phyloP scores from a whole-genome alignment of 805 yeast species.

The Schwanniomyces sp. region DNA sequence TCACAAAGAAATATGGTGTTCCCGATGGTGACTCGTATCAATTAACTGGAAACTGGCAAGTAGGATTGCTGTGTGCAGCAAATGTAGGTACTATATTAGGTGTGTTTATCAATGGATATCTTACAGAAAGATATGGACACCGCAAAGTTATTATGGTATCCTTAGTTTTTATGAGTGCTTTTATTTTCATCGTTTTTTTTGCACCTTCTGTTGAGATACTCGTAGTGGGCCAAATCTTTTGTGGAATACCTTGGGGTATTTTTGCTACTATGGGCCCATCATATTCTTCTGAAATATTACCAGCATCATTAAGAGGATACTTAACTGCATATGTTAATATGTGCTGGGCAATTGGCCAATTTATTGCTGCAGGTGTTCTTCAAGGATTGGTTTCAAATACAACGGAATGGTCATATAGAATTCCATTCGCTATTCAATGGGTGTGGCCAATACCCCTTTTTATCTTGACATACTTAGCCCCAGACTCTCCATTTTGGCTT shows the following conservation, averaged over 20 bases:
- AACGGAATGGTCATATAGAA: constrained; percentile 30
- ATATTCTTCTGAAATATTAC: constrained; percentile 45
- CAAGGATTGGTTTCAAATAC: constrained; percentile 31
- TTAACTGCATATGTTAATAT: constrained; percentile 38
- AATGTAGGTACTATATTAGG: constrained; percentile 46
- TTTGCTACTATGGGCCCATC: constrained; percentile 39
- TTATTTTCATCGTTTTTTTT: constrained; percentile 41
- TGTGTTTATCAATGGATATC: constrained; percentile 39
- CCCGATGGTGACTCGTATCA: constrained; percentile 24
- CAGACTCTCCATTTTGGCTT: constrained; percentile 51
- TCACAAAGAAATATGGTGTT: constrained; percentile 35
- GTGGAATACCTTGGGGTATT: constrained; percentile 46
- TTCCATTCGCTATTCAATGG: constrained; percentile 45
- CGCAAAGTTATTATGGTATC: constrained; percentile 31
- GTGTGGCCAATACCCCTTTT: constrained; percentile 37
- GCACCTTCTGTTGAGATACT: constrained; percentile 17
- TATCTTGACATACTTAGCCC: constrained; percentile 37
- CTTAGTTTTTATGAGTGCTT: constrained; percentile 23
- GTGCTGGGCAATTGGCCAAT: constrained; percentile 41
- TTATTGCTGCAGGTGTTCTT: constrained; percentile 42
- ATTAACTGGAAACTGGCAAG: constrained; percentile 36
- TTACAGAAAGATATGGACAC: constrained; percentile 46
- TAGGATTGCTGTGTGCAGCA: constrained; percentile 24
- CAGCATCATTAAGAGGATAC: constrained; percentile 39
- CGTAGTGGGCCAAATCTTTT: constrained; percentile 42